Conservation (phyloP, 306 rosid genomes). For the Cyclanthera cordifolia region DNA sequence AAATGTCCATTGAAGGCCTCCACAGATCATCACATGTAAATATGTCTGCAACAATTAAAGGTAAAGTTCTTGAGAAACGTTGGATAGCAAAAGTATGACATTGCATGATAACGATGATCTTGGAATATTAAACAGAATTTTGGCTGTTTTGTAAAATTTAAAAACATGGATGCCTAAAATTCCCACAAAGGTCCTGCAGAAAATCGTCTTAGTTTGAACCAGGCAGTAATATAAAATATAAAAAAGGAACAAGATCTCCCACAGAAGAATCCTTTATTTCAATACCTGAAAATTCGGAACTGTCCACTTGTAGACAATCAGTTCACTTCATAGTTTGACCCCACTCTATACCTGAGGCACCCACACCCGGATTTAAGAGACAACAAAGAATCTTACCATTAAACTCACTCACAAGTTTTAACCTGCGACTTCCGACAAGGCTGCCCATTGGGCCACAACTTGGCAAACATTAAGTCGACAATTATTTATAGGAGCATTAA, state of each 20-base stretch:
- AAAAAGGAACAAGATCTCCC: not conserved
- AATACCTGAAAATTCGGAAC: not conserved
- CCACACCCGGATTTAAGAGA: no score
- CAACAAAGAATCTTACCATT: no score
- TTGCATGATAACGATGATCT: not conserved
- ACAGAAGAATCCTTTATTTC: not conserved
- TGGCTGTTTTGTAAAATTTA: not conserved
- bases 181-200: not conserved
- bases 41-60: conserved; percentile 3
- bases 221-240: not conserved
- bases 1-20: conserved; percentile 1
- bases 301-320: no score
- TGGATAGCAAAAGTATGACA: not conserved
- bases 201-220: not conserved
- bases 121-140: not conserved
- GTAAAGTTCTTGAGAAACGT: not conserved
- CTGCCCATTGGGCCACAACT: not conserved
- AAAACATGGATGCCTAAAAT: not conserved
- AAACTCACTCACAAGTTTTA: no score
- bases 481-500: not conserved
- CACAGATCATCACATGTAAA: not conserved
- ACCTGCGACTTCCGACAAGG: no score
- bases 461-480: not conserved
- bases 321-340: no score
- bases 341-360: no score